Percentiles rank a stretch among this genome's conserved stretches.
Conservation (phyloP, 805 yeast species). For the Peterozyma xylosa region DNA sequence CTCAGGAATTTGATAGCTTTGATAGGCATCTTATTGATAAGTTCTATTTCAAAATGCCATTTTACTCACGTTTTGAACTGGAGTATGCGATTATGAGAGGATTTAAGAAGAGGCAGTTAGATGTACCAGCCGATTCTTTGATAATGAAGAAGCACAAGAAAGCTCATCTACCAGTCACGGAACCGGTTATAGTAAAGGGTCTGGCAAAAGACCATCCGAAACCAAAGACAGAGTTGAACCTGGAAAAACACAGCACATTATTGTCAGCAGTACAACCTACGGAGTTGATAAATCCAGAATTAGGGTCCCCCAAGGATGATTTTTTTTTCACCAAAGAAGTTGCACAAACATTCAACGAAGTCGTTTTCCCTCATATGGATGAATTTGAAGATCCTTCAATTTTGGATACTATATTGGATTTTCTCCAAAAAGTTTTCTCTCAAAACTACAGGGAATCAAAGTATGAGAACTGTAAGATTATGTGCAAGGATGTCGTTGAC, state of each 20-base stretch:
- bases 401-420: conserved; percentile 2
- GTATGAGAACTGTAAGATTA: not conserved
- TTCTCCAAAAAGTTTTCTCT: conserved; percentile 3
- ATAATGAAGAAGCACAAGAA: too few species aligned
- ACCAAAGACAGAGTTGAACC: too few species aligned
- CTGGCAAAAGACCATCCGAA: too few species aligned
- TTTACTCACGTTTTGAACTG: not conserved
- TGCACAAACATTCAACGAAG: not conserved
- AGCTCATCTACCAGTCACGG: too few species aligned
- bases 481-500: conserved; percentile 5
- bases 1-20: conserved; percentile 1
- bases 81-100: not conserved
- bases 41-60: not conserved
- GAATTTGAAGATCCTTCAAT: conserved; percentile 1
- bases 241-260: too few species aligned
- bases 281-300: too few species aligned
- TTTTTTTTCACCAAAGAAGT: not conserved
- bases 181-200: too few species aligned
- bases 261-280: too few species aligned
- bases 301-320: not conserved
- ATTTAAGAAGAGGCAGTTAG: not conserved
- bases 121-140: too few species aligned
- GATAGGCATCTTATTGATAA: conserved; percentile 6
- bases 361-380: conserved; percentile 1
- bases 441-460: not conserved